A percentile compares a stretch with the other conserved stretches of the same genome.
Evolutionary conservation across 2,329 filamentous ascomycete genomes (phyloP).

Genomic region (Diplodia sapinea): DNA sequence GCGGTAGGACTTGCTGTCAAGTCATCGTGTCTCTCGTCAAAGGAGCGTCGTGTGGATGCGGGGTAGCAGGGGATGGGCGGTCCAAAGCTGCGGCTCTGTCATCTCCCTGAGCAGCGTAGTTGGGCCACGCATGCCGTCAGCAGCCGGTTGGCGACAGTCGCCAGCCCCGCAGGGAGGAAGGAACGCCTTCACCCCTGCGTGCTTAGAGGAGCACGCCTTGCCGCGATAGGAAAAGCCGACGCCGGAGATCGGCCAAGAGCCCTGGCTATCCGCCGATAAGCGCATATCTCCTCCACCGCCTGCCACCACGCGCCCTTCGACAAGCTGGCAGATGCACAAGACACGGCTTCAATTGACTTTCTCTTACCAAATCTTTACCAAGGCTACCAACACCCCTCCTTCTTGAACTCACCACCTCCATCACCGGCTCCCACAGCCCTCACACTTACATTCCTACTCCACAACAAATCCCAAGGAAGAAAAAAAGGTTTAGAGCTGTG

Average conservation of each 20-base stretch:
- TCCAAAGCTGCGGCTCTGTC: not conserved
- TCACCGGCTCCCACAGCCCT: not conserved
- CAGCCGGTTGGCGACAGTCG: not conserved
- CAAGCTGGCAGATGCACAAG: not conserved
- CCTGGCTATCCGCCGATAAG: conserved; percentile 25
- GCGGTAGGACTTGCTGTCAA: not conserved
- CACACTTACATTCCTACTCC: not conserved
- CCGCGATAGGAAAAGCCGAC: conserved; percentile 22
- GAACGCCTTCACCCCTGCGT: conserved; percentile 4
- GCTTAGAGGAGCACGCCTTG: not conserved
- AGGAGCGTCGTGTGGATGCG: not conserved
- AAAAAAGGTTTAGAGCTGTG: not conserved
- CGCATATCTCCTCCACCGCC: conserved; percentile 25
- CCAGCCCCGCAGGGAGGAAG: not conserved
- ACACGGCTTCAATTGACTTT: conserved; percentile 5
- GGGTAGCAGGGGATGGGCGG: not conserved
- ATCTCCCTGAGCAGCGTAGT: not conserved
- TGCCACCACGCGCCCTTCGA: conserved; percentile 4
- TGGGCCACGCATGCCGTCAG: not conserved
- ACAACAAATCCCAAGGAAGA: not conserved
- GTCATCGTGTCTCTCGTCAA: not conserved
- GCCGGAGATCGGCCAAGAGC: conserved; percentile 23
- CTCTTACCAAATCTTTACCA: conserved; percentile 8
- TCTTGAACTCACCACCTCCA: not conserved
- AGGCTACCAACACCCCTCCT: not conserved